phyloP scores from a whole-genome alignment of 495 filamentous ascomycete genomes.

The Aspergillus ostianus region DNA sequence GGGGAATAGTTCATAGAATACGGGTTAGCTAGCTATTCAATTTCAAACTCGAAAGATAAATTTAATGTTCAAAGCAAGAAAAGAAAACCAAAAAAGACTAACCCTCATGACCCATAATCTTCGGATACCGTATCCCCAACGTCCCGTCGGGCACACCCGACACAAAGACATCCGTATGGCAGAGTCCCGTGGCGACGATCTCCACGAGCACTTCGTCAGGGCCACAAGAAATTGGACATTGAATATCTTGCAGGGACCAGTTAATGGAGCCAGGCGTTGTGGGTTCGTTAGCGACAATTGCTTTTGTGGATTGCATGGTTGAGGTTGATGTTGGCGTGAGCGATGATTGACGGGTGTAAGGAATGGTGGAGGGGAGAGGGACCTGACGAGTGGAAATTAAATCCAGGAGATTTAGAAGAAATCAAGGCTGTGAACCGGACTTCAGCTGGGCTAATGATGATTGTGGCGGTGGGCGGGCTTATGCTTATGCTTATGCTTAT shows the following conservation, averaged over 20 bases:
- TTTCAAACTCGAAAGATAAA: too few species aligned
- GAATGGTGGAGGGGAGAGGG: too few species aligned
- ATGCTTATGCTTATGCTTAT: background rate
- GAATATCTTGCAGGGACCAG: constrained; percentile 28
- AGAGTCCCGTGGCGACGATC: constrained; percentile 39
- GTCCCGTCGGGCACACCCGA: constrained; percentile 9
- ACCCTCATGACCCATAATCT: constrained; percentile 30
- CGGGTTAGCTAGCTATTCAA: background rate
- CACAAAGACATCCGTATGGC: constrained; percentile 39
- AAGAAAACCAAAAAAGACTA: background rate
- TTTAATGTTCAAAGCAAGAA: too few species aligned
- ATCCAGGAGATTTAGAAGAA: background rate
- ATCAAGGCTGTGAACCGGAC: background rate
- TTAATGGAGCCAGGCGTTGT: constrained; percentile 3
- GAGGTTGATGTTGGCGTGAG: background rate
- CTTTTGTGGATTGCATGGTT: constrained; percentile 9
- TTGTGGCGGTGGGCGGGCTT: background rate
- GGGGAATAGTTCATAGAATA: background rate
- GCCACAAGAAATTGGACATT: constrained; percentile 21
- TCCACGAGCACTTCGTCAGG: constrained; percentile 39
- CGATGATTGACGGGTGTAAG: background rate
- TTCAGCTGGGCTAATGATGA: background rate
- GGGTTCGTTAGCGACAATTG: constrained; percentile 25
- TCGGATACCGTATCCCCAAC: constrained; percentile 21
- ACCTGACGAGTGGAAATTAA: background rate